These are phyloP conservation scores for Cercospora janseana DNA, from an alignment of 2,329 filamentous ascomycete genomes.

Conservation along the genomic window DNA sequence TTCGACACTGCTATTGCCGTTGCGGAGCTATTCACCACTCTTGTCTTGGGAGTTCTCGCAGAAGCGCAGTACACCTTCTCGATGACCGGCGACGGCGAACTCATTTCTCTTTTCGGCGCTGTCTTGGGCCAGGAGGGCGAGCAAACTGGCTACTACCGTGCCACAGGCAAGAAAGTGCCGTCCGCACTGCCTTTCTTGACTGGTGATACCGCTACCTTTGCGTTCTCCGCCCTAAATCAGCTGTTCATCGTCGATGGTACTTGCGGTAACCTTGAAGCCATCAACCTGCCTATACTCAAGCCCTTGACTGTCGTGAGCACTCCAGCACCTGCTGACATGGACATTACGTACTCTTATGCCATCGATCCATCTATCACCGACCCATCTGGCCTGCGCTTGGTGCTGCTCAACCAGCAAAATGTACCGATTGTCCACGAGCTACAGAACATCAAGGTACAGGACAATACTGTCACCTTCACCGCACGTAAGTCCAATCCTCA, in stretches of 20 bases:
- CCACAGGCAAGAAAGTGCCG: constrained; percentile 56
- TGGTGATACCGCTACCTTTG: constrained; percentile 59
- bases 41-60: constrained; percentile 66
- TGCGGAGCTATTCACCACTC: constrained; percentile 64
- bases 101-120: constrained; percentile 50
- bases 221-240: constrained; percentile 60
- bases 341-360: constrained; percentile 52
- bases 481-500: no score
- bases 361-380: constrained; percentile 34
- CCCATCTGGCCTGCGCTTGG: constrained; percentile 43
- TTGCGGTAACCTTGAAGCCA: constrained; percentile 56
- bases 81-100: constrained; percentile 17
- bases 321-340: constrained; percentile 47
- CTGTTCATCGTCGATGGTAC: constrained; percentile 57
- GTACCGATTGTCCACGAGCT: constrained; percentile 49
- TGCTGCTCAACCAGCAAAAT: constrained; percentile 54
- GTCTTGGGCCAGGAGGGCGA: constrained; percentile 70
- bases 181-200: constrained; percentile 67
- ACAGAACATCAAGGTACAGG: constrained; percentile 42
- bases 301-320: constrained; percentile 50
- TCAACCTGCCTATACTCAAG: constrained; percentile 55
- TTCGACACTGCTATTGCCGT: constrained; percentile 59
- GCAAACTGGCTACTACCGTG: constrained; percentile 68
- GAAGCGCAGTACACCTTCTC: constrained; percentile 52
- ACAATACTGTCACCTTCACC: constrained; percentile 47